Evolutionary conservation across 768 basidiomycete genomes (phyloP), one percentile per base, ranked within the genome.

Genomic region (Hemileccinum impolitum): DNA sequence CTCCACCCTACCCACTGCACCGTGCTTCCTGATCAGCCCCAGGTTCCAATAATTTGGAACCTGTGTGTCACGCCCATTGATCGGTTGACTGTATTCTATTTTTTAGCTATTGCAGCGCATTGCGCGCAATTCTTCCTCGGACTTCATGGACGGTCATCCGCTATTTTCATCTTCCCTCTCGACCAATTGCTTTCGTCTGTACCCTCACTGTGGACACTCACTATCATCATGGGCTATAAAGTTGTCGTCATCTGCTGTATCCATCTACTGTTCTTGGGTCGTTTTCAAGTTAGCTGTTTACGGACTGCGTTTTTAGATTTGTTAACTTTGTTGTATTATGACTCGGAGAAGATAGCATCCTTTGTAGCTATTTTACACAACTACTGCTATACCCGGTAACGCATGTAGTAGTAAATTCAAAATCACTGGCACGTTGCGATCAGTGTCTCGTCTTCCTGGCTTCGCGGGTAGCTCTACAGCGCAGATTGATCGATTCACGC

Each of bases 111-210:
- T 48, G 14, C 32, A 10, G 43, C 13, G 30, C 35, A 39, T 38
- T 18, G 31, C 15, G 45, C 43, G 13, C 18, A 17, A 26, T 26
- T 39, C 23, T 40, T 30, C 43, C 21, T 44, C 45, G 57, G 45
- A 63, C 54, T 37, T 43, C 35, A 42, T 23, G 61, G 49, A 61
- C 48, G 43, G 45, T 48, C 47, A 43, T 53, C 44, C 35, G 31
- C 45, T 37, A 45, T n/a, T 32, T 34, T n/a, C 9, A 19, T 26
- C 26, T 47, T n/a, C 18, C 10, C 15, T 41, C 26, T 39, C 25
- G 15, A 15, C 34, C 47, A 18, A 39, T 26, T 8, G 50, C 26
- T 40, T 49, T 50, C 48, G 37, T 44, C 21, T 61, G 51, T 52
- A 60, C 59, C 35, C 6, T 41, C 6, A 32, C 35, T 40, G 38